Base-by-base conservation (phyloP, 2,329 filamentous ascomycete genomes). In the Ascochyta viciae-villosae region DNA sequence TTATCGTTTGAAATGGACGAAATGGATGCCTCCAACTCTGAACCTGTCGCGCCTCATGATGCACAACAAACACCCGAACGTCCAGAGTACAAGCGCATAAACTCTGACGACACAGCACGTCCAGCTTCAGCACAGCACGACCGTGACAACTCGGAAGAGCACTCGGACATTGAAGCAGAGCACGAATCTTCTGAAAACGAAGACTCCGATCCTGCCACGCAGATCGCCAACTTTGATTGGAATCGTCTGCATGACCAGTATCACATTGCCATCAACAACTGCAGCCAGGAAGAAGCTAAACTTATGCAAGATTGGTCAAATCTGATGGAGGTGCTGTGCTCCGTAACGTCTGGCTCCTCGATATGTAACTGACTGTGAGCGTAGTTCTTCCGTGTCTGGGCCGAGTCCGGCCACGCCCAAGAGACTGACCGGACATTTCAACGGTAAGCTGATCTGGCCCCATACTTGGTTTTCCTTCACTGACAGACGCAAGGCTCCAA, bases 381-480 rank as follows among this genome's bases (percentile, higher is more conserved):
- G 9, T 62, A 96, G 91, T 90, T 89, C 72, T 96, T 96, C 74
- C 83, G 83, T 54, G 78, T 87, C 33, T 97, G 93, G 92, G 89
- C 90, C 23, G 82, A 88, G 19, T 86, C 89, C 12, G 89, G 89
- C 1, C 83, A 87, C 29, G 78, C 81, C 10, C 87, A 91, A 58
- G 93, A 96, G 73, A 87, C 90, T 51, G 87, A 89, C 56, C 85
- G 93, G 52, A 89, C 90, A 23, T 82, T 86, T 60, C 94, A 94
- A 75, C 87, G 92, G 89, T 89, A 74, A 52, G 19, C 6, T 13
- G 27, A 34, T 22, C 24, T 15, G 23, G 45, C n/a, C 19, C 19
- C 9, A 15, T 13, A 23, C 35, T 35, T 23, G 9, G 0, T 27
- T 6, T n/a, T 12, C 16, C 22, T 24, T 31, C 9, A 4, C 35